phyloP scores from a whole-genome alignment of 441 rosid genomes.

The Gossypium trilobum region DNA sequence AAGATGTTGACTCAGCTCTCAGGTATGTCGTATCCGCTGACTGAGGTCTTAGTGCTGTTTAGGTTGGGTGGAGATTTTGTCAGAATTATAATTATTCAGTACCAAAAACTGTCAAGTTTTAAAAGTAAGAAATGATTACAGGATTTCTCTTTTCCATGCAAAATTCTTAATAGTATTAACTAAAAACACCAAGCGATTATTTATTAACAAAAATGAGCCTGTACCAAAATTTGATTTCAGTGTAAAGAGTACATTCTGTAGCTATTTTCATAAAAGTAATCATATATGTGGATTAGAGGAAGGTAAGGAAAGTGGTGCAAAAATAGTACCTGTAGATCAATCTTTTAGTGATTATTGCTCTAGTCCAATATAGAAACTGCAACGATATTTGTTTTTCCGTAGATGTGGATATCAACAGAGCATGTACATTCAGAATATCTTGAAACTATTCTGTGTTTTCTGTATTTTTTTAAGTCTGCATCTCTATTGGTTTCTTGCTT shows the following conservation, averaged over 20 bases:
- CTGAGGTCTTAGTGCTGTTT: not conserved
- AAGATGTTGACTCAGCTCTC: constrained; percentile 83
- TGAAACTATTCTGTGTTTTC: not conserved
- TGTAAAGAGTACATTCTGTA: not conserved
- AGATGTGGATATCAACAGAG: not conserved
- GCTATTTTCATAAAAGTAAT: not conserved
- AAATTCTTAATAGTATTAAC: not conserved
- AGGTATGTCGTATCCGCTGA: constrained; percentile 33
- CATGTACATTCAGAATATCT: not conserved
- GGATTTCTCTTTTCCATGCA: not conserved
- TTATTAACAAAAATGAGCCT: not conserved
- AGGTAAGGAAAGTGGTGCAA: not conserved
- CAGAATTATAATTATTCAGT: not conserved
- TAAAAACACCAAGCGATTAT: not conserved
- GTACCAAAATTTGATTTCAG: not conserved
- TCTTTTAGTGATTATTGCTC: not conserved
- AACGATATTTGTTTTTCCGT: not conserved
- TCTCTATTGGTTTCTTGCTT: not conserved
- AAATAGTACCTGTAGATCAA: not conserved
- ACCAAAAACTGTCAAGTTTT: not conserved
- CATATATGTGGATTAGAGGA: not conserved
- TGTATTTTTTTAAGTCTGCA: not conserved
- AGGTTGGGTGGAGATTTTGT: not conserved
- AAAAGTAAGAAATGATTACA: not conserved
- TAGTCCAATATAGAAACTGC: not conserved